Percentiles rank a stretch among this genome's conserved stretches.
phyloP scores from a whole-genome alignment of 1,284 basidiomycete species.

The Agroathelia rolfsii region DNA sequence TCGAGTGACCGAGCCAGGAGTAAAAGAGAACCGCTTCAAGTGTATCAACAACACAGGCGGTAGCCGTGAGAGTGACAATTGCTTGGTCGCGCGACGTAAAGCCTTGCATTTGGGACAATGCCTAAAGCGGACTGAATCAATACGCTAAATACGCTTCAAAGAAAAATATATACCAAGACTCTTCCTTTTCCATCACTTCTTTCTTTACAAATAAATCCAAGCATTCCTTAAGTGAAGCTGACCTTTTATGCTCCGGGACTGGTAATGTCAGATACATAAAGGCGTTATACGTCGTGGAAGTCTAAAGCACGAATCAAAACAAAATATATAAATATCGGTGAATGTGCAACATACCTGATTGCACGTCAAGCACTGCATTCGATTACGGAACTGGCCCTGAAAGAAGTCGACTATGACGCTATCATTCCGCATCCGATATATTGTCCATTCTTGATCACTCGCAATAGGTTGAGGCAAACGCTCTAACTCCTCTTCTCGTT shows the following conservation, averaged over 20 bases:
- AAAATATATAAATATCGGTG: conserved; percentile 3
- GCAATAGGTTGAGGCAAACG: conserved; percentile 81
- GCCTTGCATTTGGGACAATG: conserved; percentile 89
- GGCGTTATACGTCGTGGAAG: conserved; percentile 94
- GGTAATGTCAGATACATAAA: conserved; percentile 96
- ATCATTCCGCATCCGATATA: conserved; percentile 87
- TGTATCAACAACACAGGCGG: conserved; percentile 94
- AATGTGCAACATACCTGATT: conserved; percentile 68
- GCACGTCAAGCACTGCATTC: conserved; percentile 86
- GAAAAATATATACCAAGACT: conserved; percentile 71
- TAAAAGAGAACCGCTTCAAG: conserved; percentile 93
- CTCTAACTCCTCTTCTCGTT: conserved; percentile 84
- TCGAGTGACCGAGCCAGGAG: conserved; percentile 83
- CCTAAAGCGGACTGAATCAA: conserved; percentile 34
- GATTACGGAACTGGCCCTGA: conserved; percentile 93
- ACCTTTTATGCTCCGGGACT: too few relatives aligned
- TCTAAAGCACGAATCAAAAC: conserved; percentile 44
- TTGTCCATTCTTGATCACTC: conserved; percentile 89
- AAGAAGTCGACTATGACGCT: conserved; percentile 95
- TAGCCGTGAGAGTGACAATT: conserved; percentile 76
- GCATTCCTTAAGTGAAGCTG: conserved; percentile 77
- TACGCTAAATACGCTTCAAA: conserved; percentile 8
- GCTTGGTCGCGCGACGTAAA: conserved; percentile 76
- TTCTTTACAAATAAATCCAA: conserved; percentile 87
- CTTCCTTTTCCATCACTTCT: conserved; percentile 87